A percentile compares a stretch with the other conserved stretches of the same genome.
These are phyloP conservation scores for Leishmania martiniquensis DNA, from an alignment of 208 protist species.

Conservation along the genomic window DNA sequence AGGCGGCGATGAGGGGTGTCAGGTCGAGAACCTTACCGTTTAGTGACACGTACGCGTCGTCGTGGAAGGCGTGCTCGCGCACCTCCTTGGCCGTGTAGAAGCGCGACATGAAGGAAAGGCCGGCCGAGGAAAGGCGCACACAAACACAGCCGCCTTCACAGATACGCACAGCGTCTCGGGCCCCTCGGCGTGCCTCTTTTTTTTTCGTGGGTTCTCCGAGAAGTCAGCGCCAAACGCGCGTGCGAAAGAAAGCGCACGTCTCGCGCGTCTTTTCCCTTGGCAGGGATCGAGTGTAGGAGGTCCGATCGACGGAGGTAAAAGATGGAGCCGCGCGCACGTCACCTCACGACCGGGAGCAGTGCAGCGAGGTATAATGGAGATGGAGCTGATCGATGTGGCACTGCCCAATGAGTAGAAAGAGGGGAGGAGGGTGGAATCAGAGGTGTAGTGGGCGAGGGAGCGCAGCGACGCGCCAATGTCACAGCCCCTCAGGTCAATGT, in stretches of 20 bases:
- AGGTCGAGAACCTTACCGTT: slow-evolving; percentile 93
- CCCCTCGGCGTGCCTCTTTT: background rate
- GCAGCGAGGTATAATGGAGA: background rate
- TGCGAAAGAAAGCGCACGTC: background rate
- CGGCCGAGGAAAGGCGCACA: background rate
- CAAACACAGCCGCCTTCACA: background rate
- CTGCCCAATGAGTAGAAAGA: too few relatives aligned
- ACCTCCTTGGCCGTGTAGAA: slow-evolving; percentile 93
- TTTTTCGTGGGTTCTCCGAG: background rate
- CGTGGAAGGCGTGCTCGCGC: slow-evolving; percentile 83
- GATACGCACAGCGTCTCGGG: background rate
- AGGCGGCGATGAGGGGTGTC: slow-evolving; percentile 78
- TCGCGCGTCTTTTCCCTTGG: background rate
- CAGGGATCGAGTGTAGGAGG: background rate
- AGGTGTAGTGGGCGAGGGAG: background rate
- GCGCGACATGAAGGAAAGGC: slow-evolving; percentile 45
- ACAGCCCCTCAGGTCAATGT: too few relatives aligned
- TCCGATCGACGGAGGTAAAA: background rate
- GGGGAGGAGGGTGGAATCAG: background rate
- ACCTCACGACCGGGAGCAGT: slow-evolving; percentile 7
- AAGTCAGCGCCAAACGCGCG: background rate
- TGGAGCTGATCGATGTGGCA: background rate
- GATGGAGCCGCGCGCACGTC: slow-evolving; percentile 7
- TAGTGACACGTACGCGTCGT: slow-evolving; percentile 90
- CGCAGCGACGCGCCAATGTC: too few relatives aligned